Evolutionary conservation across 1,139 yeast genomes (phyloP).

Genomic region (Candida sp.): DNA sequence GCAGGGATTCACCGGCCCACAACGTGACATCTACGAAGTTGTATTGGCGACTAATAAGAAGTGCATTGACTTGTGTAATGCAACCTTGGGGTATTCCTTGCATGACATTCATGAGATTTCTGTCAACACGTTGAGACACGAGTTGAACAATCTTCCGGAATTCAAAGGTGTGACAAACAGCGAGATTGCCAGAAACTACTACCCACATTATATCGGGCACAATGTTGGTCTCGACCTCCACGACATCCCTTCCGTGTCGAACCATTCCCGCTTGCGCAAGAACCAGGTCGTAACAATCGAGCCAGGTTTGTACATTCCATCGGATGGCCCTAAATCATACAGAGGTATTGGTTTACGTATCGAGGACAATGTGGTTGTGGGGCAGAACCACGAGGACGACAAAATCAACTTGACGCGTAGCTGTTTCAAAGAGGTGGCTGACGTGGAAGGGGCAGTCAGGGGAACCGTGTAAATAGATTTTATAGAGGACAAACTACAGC

Average conservation of each 20-base stretch:
- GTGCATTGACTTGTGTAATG: slow-evolving; percentile 74
- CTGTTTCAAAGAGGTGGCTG: slow-evolving; percentile 84
- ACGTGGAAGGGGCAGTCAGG: slow-evolving; percentile 68
- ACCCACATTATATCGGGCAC: slow-evolving; percentile 97
- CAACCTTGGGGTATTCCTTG: slow-evolving; percentile 53
- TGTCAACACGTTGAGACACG: slow-evolving; percentile 59
- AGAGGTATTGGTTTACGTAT: slow-evolving; percentile 94
- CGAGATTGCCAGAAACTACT: slow-evolving; percentile 61
- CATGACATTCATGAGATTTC: slow-evolving; percentile 81
- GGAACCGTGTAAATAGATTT: slow-evolving; percentile 38
- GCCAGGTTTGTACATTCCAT: slow-evolving; percentile 93
- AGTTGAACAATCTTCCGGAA: slow-evolving; percentile 72
- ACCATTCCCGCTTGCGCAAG: slow-evolving; percentile 49
- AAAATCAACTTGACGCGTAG: slow-evolving; percentile 70
- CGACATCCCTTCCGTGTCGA: slow-evolving; percentile 70
- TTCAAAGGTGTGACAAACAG: slow-evolving; percentile 50
- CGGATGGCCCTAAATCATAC: slow-evolving; percentile 69
- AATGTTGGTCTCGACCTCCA: slow-evolving; percentile 94
- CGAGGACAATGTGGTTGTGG: slow-evolving; percentile 91
- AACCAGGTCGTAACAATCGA: slow-evolving; percentile 92
- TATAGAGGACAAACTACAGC: slow-evolving; percentile 19
- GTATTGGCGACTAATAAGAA: slow-evolving; percentile 82
- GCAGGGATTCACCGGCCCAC: slow-evolving; percentile 73
- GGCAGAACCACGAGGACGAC: slow-evolving; percentile 51
- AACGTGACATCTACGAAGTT: slow-evolving; percentile 85